Base-by-base conservation (phyloP, 805 yeast genomes). In the Saturnispora serradocipensis region DNA sequence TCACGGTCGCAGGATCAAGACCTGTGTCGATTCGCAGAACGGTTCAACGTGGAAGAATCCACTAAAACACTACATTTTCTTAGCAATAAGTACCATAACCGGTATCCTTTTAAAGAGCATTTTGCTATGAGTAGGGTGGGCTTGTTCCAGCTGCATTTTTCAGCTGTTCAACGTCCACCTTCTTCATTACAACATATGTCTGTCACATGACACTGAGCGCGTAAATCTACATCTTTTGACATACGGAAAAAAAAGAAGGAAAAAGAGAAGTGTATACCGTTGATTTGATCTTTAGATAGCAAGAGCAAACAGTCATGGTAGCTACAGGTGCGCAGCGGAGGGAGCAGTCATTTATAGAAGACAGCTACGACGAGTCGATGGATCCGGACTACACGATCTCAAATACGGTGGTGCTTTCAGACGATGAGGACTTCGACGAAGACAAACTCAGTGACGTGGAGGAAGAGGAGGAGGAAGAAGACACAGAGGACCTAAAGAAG, bases 21-120 rank as follows among this genome's bases (percentile, higher is more conserved):
- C 72, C 72, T 1, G 72, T 79, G 68, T 72, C 70, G 53, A 67
- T 72, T 3, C 62, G 84, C 53, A 59, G 81, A 47, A 77, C 77
- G 54, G 70, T 77, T 9, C 63, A 64, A 62, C 67, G 82, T 56
- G 48, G 64, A 4, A 35, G 53, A n/a, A 13, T 44, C 16, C 40
- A 49, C 22, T 49, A 28, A 48, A 16, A 36, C 18, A 22, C 9
- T 9, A 16, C 20, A 34, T 39, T 40, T 39, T 30, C 18, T n/a
- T 40, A 16, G 11, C 6, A 11, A 5, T 30, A 11, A n/a, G 20
- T 13, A 43, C 15, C 24, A 13, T 25, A 15, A 20, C 27, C 6
- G 8, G 22, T 38, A 43, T 34, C 34, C 22, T 15, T 45, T 35
- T 32, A 13, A 45, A 34, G 43, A 20, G 9, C 3, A 15, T 45